Conservation (phyloP, 1,284 basidiomycete species). For the Agroathelia rolfsii region DNA sequence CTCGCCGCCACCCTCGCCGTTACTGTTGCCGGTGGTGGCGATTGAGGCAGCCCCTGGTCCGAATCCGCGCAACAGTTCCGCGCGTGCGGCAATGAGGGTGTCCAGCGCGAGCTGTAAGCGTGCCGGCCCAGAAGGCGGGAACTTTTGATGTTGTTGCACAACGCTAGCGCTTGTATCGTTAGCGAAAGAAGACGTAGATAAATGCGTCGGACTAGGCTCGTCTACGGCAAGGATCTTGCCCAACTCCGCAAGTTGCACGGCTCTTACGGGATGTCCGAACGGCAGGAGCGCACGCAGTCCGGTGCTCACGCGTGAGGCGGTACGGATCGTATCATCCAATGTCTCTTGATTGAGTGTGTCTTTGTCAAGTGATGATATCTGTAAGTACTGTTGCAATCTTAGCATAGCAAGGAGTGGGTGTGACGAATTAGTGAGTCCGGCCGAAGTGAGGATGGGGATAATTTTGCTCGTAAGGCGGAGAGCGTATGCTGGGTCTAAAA, state of each 20-base stretch:
- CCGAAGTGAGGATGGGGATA: slow-evolving; percentile 47
- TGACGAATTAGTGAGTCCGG: slow-evolving; percentile 45
- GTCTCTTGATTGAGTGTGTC: too few species aligned
- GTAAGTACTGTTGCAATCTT: slow-evolving; percentile 57
- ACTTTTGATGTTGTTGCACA: slow-evolving; percentile 20
- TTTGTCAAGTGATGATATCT: slow-evolving; percentile 51
- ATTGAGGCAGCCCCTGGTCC: too few species aligned
- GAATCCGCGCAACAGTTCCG: slow-evolving; percentile 54
- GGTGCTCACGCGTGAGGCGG: slow-evolving; percentile 43
- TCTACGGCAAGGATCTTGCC: slow-evolving; percentile 76
- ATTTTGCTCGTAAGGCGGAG: slow-evolving; percentile 55
- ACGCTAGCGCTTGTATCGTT: slow-evolving; percentile 6
- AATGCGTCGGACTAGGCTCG: slow-evolving; percentile 40
- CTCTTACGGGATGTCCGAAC: slow-evolving; percentile 72
- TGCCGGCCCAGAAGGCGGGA: slow-evolving; percentile 55
- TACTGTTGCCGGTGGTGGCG: too few species aligned
- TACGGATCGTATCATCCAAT: slow-evolving; percentile 57
- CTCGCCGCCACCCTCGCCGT: slow-evolving; percentile 47
- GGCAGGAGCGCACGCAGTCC: slow-evolving; percentile 49
- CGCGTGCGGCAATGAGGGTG: slow-evolving; percentile 49
- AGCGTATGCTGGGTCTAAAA: slow-evolving; percentile 44
- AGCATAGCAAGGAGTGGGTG: slow-evolving; percentile 72
- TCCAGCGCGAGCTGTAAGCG: slow-evolving; percentile 56
- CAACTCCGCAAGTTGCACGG: slow-evolving; percentile 67
- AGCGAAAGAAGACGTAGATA: slow-evolving; percentile 7